Evolutionary conservation across 331 rosid species (phyloP).

Genomic region (Cydonia oblonga): DNA sequence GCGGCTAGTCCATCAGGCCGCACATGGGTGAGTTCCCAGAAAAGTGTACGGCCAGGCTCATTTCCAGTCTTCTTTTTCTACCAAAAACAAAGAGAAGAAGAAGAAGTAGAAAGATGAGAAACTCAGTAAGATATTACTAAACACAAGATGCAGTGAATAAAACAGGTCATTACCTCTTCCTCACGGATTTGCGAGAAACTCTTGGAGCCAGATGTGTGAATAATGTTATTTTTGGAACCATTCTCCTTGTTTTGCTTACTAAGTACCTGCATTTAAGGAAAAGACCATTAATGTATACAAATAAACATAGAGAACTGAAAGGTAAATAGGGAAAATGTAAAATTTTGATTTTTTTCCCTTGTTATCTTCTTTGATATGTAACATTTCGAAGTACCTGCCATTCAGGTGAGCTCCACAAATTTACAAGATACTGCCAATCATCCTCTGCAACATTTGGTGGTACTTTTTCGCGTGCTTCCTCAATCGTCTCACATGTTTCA

Average conservation of each 20-base stretch:
- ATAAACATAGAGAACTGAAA: not conserved
- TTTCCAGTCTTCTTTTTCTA: not conserved
- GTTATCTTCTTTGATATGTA: not conserved
- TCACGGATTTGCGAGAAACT: not conserved
- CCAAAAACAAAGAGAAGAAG: not conserved
- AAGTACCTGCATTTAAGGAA: not conserved
- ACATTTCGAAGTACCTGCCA: not conserved
- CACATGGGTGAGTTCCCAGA: not conserved
- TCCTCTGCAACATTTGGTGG: slow-evolving; percentile 1
- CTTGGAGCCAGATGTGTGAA: slow-evolving; percentile 1
- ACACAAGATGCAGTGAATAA: not conserved
- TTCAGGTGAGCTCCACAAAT: slow-evolving; percentile 5
- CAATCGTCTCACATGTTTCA: slow-evolving; percentile 1
- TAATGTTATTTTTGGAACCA: not conserved
- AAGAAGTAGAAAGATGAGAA: not conserved
- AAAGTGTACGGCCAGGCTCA: not conserved
- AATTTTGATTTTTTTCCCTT: not conserved
- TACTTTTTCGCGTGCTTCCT: not conserved
- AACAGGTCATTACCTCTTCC: not conserved
- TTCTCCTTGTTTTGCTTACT: not conserved
- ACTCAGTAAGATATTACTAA: not conserved
- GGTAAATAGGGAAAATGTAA: not conserved
- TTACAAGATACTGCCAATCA: slow-evolving; percentile 10
- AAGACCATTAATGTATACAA: not conserved
- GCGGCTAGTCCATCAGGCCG: not conserved